These are phyloP conservation scores for Dendrobium huoshanense DNA, from an alignment of 106 monocot species.

Conservation along the genomic window DNA sequence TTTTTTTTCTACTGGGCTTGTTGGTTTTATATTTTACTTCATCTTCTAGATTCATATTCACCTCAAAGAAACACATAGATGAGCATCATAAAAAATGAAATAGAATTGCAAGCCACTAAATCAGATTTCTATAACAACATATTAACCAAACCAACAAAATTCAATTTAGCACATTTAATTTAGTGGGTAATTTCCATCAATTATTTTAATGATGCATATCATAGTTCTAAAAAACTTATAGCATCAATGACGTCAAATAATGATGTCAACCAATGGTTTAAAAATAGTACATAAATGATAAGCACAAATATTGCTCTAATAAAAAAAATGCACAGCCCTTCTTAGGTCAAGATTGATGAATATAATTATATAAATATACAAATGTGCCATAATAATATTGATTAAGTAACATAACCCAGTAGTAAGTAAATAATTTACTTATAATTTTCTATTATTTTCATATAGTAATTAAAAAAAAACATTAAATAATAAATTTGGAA, in stretches of 20 bases:
- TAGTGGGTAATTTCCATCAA: neutral
- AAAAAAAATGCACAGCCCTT: no score
- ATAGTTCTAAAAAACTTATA: neutral
- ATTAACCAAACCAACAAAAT: neutral
- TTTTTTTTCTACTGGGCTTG: no score
- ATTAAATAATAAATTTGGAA: neutral
- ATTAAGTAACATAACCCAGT: no score
- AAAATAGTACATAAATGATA: neutral
- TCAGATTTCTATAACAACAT: neutral
- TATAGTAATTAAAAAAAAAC: neutral
- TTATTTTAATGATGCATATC: neutral
- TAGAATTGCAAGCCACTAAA: neutral
- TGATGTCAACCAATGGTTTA: neutral
- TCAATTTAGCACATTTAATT: neutral
- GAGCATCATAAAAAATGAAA: neutral
- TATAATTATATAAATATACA: no score
- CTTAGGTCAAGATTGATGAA: no score
- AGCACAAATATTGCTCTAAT: no score
- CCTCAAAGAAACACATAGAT: neutral
- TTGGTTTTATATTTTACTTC: neutral
- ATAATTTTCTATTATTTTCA: neutral
- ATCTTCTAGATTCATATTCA: neutral
- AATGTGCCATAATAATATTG: no score
- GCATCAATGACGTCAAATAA: neutral
- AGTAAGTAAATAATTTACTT: neutral